Base-by-base conservation (phyloP, 2,329 filamentous ascomycete genomes). In the Neonectria magnoliae region DNA sequence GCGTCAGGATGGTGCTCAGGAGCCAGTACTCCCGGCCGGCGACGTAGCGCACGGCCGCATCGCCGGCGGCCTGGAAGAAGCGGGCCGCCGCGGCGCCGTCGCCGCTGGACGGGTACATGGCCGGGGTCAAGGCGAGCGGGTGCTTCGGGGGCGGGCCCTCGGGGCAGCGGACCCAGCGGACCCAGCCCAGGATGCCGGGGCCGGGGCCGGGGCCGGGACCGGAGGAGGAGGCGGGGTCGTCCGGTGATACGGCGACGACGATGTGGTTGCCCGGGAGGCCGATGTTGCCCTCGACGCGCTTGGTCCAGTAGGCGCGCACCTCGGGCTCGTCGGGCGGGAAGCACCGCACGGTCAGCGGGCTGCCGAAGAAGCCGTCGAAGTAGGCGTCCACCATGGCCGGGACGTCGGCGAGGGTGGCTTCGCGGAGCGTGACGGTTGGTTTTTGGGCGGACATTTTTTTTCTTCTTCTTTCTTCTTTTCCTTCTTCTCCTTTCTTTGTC, bases 1-100 rank as follows among this genome's bases (percentile, higher is more conserved):
- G 68, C 3, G 81, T 77, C 1, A 75, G 73, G 8, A 80, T 67
- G 10, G 72, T 74, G 27, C 76, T 76, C 13, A 82, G 60, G 56
- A 77, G 80, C 75, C 80, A 80, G 51, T 72, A 68, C 6, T 60
- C 66, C 0, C 68, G 69, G 3, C 64, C 70, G 8, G 65, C 71
- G 63, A 80, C 73, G 42, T 77, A 50, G 11, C 70, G 60, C 7
- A 38, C 45, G 18, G 67, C 65, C 2, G 67, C 73, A 36, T 74
- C 69, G 42, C 60, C 62, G 22, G 76, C 77, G 5, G 66, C 67
- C 57, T 76, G 75, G 56, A 85, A 84, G 74, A 85, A 85, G 7
- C 71, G 53, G 10, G 76, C 72, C 0, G 80, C 82, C 11, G 81
- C 69, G 29, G 69, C 69, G 50, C 71, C 77, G 25, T 77, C 70